A percentile compares a stretch with the other conserved stretches of the same genome.
Evolutionary conservation across 2,329 filamentous ascomycete genomes (phyloP).

Genomic region (Mycocentrospora acerina): DNA sequence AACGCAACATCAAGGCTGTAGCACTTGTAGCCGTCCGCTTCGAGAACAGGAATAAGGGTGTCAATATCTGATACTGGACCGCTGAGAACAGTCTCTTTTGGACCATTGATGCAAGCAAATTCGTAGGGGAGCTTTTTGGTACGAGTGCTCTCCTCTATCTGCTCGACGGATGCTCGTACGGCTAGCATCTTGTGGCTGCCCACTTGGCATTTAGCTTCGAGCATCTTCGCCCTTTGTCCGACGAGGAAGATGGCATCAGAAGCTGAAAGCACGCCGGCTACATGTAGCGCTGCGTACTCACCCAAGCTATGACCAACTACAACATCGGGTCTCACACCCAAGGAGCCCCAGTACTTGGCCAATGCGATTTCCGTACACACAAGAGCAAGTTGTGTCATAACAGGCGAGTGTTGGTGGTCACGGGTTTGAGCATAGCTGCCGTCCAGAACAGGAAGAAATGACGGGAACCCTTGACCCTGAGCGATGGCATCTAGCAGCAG

Average conservation of each 20-base stretch:
- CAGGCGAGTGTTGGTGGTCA: conserved; percentile 3
- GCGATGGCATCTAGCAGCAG: conserved; percentile 30
- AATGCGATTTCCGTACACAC: conserved; percentile 44
- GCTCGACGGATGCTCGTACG: conserved; percentile 5
- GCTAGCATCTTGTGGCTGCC: conserved; percentile 39
- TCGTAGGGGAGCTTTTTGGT: neutral
- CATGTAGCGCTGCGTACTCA: conserved; percentile 42
- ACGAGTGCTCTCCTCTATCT: neutral
- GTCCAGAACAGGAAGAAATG: conserved; percentile 20
- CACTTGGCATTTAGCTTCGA: conserved; percentile 5
- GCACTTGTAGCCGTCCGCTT: neutral
- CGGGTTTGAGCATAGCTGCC: neutral
- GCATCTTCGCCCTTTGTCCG: conserved; percentile 34
- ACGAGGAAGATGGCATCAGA: conserved; percentile 39
- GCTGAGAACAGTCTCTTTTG: conserved; percentile 26
- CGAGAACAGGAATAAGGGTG: neutral
- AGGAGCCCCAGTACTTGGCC: conserved; percentile 11
- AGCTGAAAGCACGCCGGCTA: conserved; percentile 36
- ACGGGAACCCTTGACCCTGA: conserved; percentile 35
- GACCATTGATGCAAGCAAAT: conserved; percentile 33
- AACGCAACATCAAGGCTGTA: conserved; percentile 1
- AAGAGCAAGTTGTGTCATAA: conserved; percentile 44
- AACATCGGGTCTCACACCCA: conserved; percentile 8
- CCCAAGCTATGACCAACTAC: conserved; percentile 36
- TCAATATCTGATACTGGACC: conserved; percentile 5